phyloP scores from a whole-genome alignment of 768 basidiomycete genomes.

The Russula lepida region DNA sequence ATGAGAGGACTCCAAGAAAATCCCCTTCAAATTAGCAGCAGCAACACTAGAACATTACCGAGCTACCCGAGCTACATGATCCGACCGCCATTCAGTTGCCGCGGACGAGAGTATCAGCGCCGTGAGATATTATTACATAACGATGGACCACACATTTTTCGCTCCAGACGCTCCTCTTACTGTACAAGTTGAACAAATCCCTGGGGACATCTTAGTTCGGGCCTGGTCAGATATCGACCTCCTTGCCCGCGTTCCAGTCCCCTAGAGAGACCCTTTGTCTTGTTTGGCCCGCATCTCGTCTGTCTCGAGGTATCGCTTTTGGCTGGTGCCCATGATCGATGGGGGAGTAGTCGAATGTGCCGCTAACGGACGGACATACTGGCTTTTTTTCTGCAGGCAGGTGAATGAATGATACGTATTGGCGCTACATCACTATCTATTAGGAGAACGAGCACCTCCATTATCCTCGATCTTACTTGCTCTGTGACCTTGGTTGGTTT shows the following conservation, averaged over 20 bases:
- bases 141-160: conserved; percentile 8
- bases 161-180: conserved; percentile 23
- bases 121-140: conserved; percentile 40
- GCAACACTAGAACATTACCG: background rate
- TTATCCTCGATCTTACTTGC: no score
- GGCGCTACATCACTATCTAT: background rate
- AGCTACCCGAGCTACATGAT: background rate
- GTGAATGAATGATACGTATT: background rate
- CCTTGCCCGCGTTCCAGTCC: conserved; percentile 95
- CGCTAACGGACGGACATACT: conserved; percentile 31
- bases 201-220: conserved; percentile 91
- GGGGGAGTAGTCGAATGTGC: conserved; percentile 25
- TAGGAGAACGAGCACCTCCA: no score
- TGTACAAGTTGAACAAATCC: conserved; percentile 73
- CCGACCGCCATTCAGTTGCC: background rate
- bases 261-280: conserved; percentile 45
- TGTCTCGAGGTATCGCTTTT: conserved; percentile 58
- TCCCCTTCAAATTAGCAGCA: background rate
- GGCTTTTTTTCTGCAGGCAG: background rate
- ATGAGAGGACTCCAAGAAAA: no score
- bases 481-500: no score
- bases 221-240: conserved; percentile 67
- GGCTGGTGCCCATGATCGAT: conserved; percentile 63
- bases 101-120: background rate
- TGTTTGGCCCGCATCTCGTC: conserved; percentile 27